A percentile compares a stretch with the other conserved stretches of the same genome.
Evolutionary conservation across 345 rosid species (phyloP).

Genomic region (Conringia planisiliqua): DNA sequence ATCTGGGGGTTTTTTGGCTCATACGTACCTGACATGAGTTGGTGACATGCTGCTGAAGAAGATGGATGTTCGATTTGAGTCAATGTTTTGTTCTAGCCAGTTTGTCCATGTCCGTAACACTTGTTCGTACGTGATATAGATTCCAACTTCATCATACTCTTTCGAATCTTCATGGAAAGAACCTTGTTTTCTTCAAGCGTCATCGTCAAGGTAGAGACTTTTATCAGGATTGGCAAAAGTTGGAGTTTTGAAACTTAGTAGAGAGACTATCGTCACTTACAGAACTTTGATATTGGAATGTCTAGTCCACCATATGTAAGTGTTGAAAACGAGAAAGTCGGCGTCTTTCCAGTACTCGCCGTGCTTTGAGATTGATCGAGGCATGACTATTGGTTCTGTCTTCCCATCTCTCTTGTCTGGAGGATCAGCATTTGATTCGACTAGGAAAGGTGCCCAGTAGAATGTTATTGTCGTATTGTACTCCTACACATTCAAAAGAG

Average conservation of each 20-base stretch:
- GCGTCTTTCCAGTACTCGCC: constrained; percentile 54
- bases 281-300: constrained; percentile 45
- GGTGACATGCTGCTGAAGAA: constrained; percentile 92
- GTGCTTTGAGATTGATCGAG: constrained; percentile 54
- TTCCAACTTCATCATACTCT: constrained; percentile 52
- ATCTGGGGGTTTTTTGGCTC: not conserved
- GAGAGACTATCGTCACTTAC: constrained; percentile 37
- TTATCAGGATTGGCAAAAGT: not conserved
- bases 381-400: constrained; percentile 39
- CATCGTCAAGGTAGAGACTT: not conserved
- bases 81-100: constrained; percentile 68
- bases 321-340: constrained; percentile 55
- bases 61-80: constrained; percentile 52
- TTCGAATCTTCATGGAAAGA: constrained; percentile 51
- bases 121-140: constrained; percentile 43
- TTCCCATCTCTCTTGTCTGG: constrained; percentile 49
- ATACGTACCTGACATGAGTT: constrained; percentile 52
- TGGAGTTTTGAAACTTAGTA: not conserved
- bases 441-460: constrained; percentile 72
- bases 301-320: constrained; percentile 69
- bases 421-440: constrained; percentile 58
- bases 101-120: constrained; percentile 61
- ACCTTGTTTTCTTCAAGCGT: constrained; percentile 43
- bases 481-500: constrained; percentile 36
- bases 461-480: constrained; percentile 55